Base-by-base conservation (phyloP, 2,329 filamentous ascomycete species). In the Hypoxylon sp. region DNA sequence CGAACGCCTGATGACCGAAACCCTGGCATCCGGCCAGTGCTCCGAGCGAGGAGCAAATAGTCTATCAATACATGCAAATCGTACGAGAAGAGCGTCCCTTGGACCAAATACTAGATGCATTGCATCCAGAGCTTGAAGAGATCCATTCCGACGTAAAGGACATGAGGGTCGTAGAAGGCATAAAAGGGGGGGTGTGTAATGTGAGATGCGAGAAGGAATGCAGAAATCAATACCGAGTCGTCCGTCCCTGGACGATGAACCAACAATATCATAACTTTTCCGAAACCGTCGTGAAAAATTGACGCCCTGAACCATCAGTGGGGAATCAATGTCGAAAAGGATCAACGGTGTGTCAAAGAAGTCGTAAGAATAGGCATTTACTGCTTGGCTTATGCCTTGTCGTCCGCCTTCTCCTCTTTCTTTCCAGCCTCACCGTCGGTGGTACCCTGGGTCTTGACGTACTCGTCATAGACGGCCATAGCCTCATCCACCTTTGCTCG, bases 401-500 rank as follows among this genome's bases (percentile, higher is more conserved):
- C 84, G 75, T 85, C 84, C 48, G 77, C 78, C 75, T 86, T 83
- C 73, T 82, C 82, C 79, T 88, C 86, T 77, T 88, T 85, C 79
- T 84, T 82, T 53, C 76, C 74, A 54, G 67, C 69, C 53, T 81
- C 82, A 37, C 71, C 79, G 39, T 79, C 79, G 2, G 74, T 69
- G 27, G 58, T 73, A 57, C 79, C 78, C 80, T 96, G 93, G 79
- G 89, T 89, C 90, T 98, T 98, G 84, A 98, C 91, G 82, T 99
- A 99, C 83, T 99, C 96, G 79, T 99, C 94, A 81, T 98, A 99
- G 76, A 99, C 96, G 75, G 89, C 93, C 80, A 99, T 92, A 74
- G 96, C 96, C 86, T 99, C 96, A 68, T 97, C 93, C 67, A 99
- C 96, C 91, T 99, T 99, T 81, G 91, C 89, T 80, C 93, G 93